These are phyloP conservation scores for Aspergillus terreus DNA, from an alignment of 2,329 filamentous ascomycete genomes.

Conservation along the genomic window DNA sequence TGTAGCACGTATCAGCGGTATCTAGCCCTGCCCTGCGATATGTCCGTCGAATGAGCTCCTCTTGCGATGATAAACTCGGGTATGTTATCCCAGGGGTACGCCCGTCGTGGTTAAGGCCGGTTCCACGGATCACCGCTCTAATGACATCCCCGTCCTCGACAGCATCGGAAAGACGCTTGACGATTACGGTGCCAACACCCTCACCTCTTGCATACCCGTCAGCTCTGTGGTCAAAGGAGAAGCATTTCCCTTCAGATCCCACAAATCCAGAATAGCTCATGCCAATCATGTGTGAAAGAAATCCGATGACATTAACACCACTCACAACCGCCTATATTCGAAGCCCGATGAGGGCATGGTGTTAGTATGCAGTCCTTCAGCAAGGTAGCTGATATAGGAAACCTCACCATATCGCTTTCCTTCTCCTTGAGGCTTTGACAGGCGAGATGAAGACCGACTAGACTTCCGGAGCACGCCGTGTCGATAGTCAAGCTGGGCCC, in stretches of 20 bases:
- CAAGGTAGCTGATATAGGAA: constrained; percentile 3
- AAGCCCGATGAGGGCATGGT: not conserved
- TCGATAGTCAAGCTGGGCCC: constrained; percentile 32
- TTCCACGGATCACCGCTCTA: constrained; percentile 30
- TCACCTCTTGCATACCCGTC: constrained; percentile 51
- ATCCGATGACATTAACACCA: constrained; percentile 36
- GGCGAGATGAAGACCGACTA: constrained; percentile 36
- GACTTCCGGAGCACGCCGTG: constrained; percentile 42
- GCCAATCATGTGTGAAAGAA: constrained; percentile 25
- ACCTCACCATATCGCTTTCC: constrained; percentile 22
- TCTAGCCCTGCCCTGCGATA: constrained; percentile 26
- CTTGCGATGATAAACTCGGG: constrained; percentile 37
- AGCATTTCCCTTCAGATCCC: constrained; percentile 29
- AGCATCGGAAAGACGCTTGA: constrained; percentile 50
- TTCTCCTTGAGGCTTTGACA: constrained; percentile 25
- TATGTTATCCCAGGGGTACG: constrained; percentile 38
- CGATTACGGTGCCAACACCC: constrained; percentile 36
- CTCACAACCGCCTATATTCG: constrained; percentile 30
- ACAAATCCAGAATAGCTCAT: constrained; percentile 37
- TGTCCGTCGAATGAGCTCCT: constrained; percentile 29
- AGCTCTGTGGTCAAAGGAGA: constrained; percentile 29
- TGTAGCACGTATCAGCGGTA: constrained; percentile 23
- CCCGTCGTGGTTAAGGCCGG: constrained; percentile 29
- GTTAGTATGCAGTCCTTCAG: not conserved
- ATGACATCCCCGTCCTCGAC: constrained; percentile 39